A percentile compares a stretch with the other conserved stretches of the same genome.
Evolutionary conservation across 2,329 filamentous ascomycete species (phyloP).

Genomic region (Paecilomyces fulvus): DNA sequence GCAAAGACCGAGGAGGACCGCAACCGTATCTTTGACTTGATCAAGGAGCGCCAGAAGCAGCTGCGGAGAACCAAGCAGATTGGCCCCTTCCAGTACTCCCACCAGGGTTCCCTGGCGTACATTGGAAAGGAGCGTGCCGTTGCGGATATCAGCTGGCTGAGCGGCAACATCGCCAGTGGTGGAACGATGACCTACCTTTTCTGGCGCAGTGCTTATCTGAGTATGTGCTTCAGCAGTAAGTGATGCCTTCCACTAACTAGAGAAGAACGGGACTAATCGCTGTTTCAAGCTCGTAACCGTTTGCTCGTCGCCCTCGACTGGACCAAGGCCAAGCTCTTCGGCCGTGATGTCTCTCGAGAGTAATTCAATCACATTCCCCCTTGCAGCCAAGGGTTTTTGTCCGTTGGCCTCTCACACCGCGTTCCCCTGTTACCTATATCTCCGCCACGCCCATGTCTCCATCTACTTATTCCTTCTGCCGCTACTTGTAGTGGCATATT

Average conservation of each 20-base stretch:
- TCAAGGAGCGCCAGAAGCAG: conserved; percentile 78
- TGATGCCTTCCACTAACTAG: conserved; percentile 20
- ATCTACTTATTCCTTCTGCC: neutral
- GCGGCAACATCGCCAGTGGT: conserved; percentile 89
- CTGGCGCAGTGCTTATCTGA: conserved; percentile 96
- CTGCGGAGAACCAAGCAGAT: conserved; percentile 85
- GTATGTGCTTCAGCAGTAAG: conserved; percentile 99
- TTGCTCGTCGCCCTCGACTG: conserved; percentile 89
- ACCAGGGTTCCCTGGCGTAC: conserved; percentile 94
- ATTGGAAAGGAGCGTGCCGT: conserved; percentile 98
- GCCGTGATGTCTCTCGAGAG: conserved; percentile 67
- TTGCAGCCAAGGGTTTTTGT: neutral
- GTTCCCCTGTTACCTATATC: neutral
- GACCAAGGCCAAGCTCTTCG: conserved; percentile 94
- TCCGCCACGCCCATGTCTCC: neutral
- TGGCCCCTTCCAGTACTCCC: conserved; percentile 96
- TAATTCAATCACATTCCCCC: conserved; percentile 16
- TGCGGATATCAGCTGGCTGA: conserved; percentile 94
- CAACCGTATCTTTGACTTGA: conserved; percentile 58
- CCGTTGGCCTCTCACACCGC: neutral
- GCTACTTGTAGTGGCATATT: neutral
- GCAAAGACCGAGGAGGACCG: conserved; percentile 55
- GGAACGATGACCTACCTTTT: conserved; percentile 95
- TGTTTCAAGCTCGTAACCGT: conserved; percentile 69
- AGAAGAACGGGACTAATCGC: neutral